phyloP scores from a whole-genome alignment of 2,329 filamentous ascomycete species.

The Aspergillus jensenii region DNA sequence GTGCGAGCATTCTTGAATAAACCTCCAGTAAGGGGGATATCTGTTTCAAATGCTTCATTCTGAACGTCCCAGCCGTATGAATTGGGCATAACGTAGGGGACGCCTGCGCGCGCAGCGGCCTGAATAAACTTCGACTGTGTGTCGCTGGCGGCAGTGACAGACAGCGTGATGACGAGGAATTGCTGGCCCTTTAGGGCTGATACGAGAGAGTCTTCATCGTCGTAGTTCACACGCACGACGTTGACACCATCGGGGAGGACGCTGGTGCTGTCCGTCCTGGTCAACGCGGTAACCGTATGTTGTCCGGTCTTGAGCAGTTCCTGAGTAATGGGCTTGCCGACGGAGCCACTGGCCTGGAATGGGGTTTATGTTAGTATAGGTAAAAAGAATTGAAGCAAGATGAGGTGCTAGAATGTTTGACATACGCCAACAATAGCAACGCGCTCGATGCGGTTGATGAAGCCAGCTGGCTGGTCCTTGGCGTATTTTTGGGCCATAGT shows the following conservation, averaged over 20 bases:
- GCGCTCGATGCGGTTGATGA: constrained; percentile 35
- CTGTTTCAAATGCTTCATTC: constrained; percentile 32
- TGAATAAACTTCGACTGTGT: constrained; percentile 52
- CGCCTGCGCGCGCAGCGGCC: constrained; percentile 56
- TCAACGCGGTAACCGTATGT: constrained; percentile 55
- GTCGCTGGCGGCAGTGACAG: constrained; percentile 43
- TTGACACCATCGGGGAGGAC: constrained; percentile 48
- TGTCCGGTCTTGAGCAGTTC: constrained; percentile 49
- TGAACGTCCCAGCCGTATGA: constrained; percentile 34
- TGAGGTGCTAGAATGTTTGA: not conserved
- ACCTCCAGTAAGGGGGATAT: constrained; percentile 30
- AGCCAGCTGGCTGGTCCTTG: constrained; percentile 23
- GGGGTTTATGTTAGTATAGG: too few species aligned
- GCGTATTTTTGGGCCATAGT: constrained; percentile 17
- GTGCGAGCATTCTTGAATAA: constrained; percentile 25
- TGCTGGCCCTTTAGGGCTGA: constrained; percentile 55
- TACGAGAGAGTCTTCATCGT: constrained; percentile 47
- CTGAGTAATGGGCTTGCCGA: constrained; percentile 29
- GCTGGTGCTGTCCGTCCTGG: constrained; percentile 45
- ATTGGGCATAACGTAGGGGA: constrained; percentile 59
- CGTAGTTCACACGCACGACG: constrained; percentile 49
- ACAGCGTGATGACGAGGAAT: constrained; percentile 57
- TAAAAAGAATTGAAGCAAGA: not conserved
- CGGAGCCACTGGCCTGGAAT: constrained; percentile 33
- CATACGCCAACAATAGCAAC: constrained; percentile 43